Base-by-base conservation (phyloP, 306 rosid genomes). In the Acacia crassicarpa region DNA sequence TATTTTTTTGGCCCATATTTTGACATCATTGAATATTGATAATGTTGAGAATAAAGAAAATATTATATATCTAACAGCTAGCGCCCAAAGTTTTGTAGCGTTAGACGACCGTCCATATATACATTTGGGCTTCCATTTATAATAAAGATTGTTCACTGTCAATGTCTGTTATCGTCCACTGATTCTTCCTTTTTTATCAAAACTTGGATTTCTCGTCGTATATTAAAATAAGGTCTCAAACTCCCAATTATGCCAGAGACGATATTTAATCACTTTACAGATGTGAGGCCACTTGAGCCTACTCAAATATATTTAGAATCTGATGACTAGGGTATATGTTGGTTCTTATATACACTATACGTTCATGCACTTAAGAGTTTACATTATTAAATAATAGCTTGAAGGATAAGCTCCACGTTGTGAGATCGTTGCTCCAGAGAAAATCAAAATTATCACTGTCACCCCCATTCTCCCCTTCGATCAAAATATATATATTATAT, bases 261-360 rank as follows among this genome's bases (percentile, higher is more conserved):
- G 10, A 59, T 23, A 61, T 69, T 9, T 69, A 69, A 22, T 69
- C 51, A 69, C 74, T 69, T 27, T 33, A 43, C 78, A 83, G 72
- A 83, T 84, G 78, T 48, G 75, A 73, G 65, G 75, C 78, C 74
- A 30, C 43, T 68, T 38, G 75, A 69, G 71, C 45, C 67, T 48
- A 62, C 72, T 35, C 61, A 76, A 48, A 61, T 49, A 23, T 23
- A 61, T 61, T 23, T 61, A 46, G 66, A 80, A 16, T 62, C 44
- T 49, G 58, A 5, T 49, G 58, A 5, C 25, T 38, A 38, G 12
- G 22, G 22, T 22, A n/a, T 58, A 8, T 17, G 72, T 35, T 67
- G 72, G 72, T 67, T 65, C 53, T n/a, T 43, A 11, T 40, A 43
- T 2, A 45, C 41, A 1, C 41, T 38, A 7, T 38, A 56, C 53